These are phyloP conservation scores for Trichophyton verrucosum DNA, from an alignment of 2,329 filamentous ascomycete species.

Conservation along the genomic window DNA sequence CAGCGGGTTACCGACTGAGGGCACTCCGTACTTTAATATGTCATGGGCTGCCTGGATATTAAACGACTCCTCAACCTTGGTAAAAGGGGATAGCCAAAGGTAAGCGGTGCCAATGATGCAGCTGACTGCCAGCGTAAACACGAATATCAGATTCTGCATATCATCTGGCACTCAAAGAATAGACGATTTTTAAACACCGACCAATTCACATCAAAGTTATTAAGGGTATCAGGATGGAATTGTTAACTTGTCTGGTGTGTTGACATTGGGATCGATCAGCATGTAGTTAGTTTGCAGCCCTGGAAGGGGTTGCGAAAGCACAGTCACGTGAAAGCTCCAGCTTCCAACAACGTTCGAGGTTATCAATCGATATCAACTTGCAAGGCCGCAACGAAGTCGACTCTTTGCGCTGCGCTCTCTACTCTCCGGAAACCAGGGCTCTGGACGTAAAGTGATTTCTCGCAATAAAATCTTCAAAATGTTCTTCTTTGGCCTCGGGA, in stretches of 20 bases:
- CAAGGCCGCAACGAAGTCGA: too few species aligned
- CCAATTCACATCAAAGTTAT: too few species aligned
- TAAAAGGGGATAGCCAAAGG: conserved; percentile 57
- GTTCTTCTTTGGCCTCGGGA: conserved; percentile 58
- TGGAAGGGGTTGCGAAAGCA: too few species aligned
- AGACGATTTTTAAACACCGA: background rate
- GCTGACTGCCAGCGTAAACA: background rate
- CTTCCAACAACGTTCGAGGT: too few species aligned
- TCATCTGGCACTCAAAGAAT: background rate
- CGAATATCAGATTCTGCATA: background rate
- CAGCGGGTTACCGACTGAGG: conserved; percentile 36
- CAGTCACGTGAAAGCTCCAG: too few species aligned
- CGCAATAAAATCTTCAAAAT: conserved; percentile 35
- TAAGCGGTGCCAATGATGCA: background rate
- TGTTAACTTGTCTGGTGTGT: too few species aligned
- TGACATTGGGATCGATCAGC: too few species aligned
- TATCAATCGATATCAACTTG: too few species aligned
- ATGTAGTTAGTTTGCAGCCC: too few species aligned
- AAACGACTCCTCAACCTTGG: conserved; percentile 98
- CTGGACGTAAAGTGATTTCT: background rate
- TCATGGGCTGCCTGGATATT: conserved; percentile 92
- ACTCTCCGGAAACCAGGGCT: background rate
- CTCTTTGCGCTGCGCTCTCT: conserved; percentile 1
- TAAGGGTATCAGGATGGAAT: too few species aligned
- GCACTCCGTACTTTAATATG: conserved; percentile 68